phyloP scores from a whole-genome alignment of 768 basidiomycete genomes.

The Hygrophorus russula region DNA sequence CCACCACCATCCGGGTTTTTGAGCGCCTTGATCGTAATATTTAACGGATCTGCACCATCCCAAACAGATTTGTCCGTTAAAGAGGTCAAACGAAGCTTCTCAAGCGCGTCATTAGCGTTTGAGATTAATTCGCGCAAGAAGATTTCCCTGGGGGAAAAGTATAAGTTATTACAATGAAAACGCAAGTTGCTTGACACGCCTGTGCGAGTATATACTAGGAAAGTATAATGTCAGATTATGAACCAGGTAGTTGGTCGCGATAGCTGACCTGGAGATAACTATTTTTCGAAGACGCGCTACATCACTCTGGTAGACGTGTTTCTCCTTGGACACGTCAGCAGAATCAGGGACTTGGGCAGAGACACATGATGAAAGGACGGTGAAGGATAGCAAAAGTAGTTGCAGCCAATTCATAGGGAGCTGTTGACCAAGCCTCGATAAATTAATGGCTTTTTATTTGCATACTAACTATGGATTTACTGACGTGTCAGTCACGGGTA shows the following conservation, averaged over 20 bases:
- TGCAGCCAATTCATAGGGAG: slow-evolving; percentile 46
- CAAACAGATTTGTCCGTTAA: slow-evolving; percentile 68
- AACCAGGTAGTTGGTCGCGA: not conserved
- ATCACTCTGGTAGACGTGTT: slow-evolving; percentile 82
- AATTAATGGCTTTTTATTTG: slow-evolving; percentile 1
- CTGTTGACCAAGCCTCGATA: not conserved
- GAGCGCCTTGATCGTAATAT: slow-evolving; percentile 80
- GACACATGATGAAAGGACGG: slow-evolving; percentile 30
- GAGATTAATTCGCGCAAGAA: slow-evolving; percentile 88
- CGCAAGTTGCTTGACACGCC: slow-evolving; percentile 24
- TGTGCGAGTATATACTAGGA: slow-evolving; percentile 70
- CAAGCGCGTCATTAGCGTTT: slow-evolving; percentile 93
- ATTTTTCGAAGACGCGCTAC: slow-evolving; percentile 88
- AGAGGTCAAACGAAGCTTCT: slow-evolving; percentile 81
- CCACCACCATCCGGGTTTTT: slow-evolving; percentile 63
- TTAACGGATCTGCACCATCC: slow-evolving; percentile 62
- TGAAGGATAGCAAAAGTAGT: slow-evolving; percentile 37
- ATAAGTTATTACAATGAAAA: slow-evolving; percentile 3
- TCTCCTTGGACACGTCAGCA: slow-evolving; percentile 33
- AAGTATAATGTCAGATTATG: slow-evolving; percentile 2
- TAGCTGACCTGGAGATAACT: slow-evolving; percentile 71
- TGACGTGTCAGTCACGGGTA: slow-evolving; percentile 10
- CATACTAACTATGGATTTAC: slow-evolving; percentile 1
- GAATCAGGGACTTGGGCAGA: slow-evolving; percentile 36
- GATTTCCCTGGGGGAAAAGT: slow-evolving; percentile 43